Evolutionary conservation across 495 filamentous ascomycete species (phyloP), one percentile per base, ranked within the genome.

Genomic region (Aspergillus heteromorphus): DNA sequence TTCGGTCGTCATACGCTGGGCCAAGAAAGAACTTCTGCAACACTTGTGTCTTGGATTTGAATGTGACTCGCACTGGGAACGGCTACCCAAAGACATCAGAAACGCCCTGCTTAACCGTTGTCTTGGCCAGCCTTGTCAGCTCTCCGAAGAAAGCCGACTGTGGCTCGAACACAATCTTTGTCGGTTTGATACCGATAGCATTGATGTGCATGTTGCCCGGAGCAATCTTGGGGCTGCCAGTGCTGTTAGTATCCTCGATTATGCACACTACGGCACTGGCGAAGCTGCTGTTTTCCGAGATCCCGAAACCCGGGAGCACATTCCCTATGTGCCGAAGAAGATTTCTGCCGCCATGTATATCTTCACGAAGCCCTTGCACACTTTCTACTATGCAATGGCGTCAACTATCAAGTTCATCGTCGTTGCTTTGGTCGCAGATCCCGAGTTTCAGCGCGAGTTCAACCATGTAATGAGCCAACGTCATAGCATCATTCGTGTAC

Each of bases 391-490:
- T 56, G 60, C 50, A 14, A 45, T 79, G 6, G 73, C 73, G 6
- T 60, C 62, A 6, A 57, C 62, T 7, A 61, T 77, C 65, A 84
- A 84, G 53, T 83, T 83, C 60, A 59, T 78, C 19, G 66, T 79
- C 7, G 69, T 82, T 48, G 74, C 81, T 19, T 49, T 78, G 16
- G 66, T 82, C 21, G 81, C 80, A 8, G 81, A 84, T 60, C 73
- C 77, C 7, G 81, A 84, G 53, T 83, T 79, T 58, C 81, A 84
- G 54, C 65, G 81, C 45, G 81, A 84, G 48, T 69, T 83, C 47
- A 66, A 80, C 11, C 78, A 77, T 61, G 70, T 78, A 38, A 64
- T 76, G n/a, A 56, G 61, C 31, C 29, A 43, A 4, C 65, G 66
- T 20, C 69, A 69, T 6, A 38, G 56, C 8, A 17, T 73, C 27